Evolutionary conservation across 306 rosid genomes (phyloP), one percentile per base, ranked within the genome.

Genomic region (Gastrolobium villosum): DNA sequence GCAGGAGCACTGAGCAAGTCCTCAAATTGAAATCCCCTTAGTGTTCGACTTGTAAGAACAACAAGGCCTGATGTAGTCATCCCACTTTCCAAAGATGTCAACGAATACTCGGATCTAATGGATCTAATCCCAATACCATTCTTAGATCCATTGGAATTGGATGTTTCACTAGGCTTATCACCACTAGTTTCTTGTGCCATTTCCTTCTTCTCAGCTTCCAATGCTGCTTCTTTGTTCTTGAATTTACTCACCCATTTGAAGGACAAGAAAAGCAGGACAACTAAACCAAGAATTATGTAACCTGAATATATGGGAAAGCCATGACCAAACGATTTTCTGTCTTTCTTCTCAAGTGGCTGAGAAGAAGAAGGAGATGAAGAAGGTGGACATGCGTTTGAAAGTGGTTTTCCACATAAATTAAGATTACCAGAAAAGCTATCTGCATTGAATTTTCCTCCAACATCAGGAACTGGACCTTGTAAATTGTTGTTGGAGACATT

Each of bases 1-100:
- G 97, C 97, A 20, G 93, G 95, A 70, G 93, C 90, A 71, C 84
- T 70, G 2, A 92, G 90, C 89, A 92, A 50, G 60, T 88, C 89
- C 90, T 92, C 92, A 56, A 90, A 88, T 68, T 69, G 79, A 59
- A 88, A 61, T 2, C 82, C 83, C 68, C 26, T 81, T 3, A 77
- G 54, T 67, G 44, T 7, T 9, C 91, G 68, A 59, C 85, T 87
- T 1, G 70, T 26, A 45, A 93, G 86, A 73, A 90, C 84, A 28
- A 82, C 78, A 10, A 87, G 90, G 31, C 86, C 74, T 10, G 87
- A 74, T 54, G 86, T 74, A 34, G 63, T 49, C 67, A 72, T 52
- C 35, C 86, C 86, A 37, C 82, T 84, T 56, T 92, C 96, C 14
- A 80, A 8, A 56, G 96, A 86, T 66, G 89, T 62, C 41, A 82